phyloP scores from a whole-genome alignment of 2,329 filamentous ascomycete genomes.

The Cladosporium sphaerospermum region DNA sequence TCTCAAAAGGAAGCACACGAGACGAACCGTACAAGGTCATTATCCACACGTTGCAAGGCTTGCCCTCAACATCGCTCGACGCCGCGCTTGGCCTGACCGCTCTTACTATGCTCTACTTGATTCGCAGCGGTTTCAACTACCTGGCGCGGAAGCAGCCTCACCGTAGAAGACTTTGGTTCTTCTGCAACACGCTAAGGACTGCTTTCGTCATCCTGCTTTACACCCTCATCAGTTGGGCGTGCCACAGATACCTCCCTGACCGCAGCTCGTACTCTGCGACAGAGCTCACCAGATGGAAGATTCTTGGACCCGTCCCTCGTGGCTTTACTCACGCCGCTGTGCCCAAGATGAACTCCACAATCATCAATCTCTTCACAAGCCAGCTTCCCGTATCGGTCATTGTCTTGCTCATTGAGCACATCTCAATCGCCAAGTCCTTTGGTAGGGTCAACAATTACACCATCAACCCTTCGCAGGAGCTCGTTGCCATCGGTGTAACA shows the following conservation, averaged over 20 bases:
- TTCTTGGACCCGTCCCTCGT: slow-evolving; percentile 71
- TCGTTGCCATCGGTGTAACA: slow-evolving; percentile 86
- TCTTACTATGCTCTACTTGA: slow-evolving; percentile 67
- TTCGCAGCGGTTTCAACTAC: slow-evolving; percentile 60
- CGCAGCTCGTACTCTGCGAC: slow-evolving; percentile 18
- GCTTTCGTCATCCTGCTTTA: slow-evolving; percentile 89
- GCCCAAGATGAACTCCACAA: slow-evolving; percentile 58
- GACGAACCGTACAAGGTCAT: slow-evolving; percentile 75
- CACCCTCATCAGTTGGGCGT: slow-evolving; percentile 81
- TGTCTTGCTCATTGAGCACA: slow-evolving; percentile 93
- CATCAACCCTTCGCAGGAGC: slow-evolving; percentile 91
- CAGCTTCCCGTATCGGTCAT: slow-evolving; percentile 83
- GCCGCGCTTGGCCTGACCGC: slow-evolving; percentile 85
- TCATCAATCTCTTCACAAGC: slow-evolving; percentile 62
- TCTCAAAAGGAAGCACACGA: slow-evolving; percentile 53
- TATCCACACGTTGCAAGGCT: slow-evolving; percentile 71
- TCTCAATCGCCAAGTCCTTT: slow-evolving; percentile 95
- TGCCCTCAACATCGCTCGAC: slow-evolving; percentile 64
- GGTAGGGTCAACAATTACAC: slow-evolving; percentile 93
- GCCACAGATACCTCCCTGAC: slow-evolving; percentile 58
- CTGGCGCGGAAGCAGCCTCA: slow-evolving; percentile 63
- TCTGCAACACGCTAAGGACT: slow-evolving; percentile 81
- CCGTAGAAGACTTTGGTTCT: slow-evolving; percentile 74
- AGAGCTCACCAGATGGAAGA: slow-evolving; percentile 55
- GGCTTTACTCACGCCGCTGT: slow-evolving; percentile 76